phyloP scores from a whole-genome alignment of 2,329 filamentous ascomycete species.

The Tolypocladium amazonense region DNA sequence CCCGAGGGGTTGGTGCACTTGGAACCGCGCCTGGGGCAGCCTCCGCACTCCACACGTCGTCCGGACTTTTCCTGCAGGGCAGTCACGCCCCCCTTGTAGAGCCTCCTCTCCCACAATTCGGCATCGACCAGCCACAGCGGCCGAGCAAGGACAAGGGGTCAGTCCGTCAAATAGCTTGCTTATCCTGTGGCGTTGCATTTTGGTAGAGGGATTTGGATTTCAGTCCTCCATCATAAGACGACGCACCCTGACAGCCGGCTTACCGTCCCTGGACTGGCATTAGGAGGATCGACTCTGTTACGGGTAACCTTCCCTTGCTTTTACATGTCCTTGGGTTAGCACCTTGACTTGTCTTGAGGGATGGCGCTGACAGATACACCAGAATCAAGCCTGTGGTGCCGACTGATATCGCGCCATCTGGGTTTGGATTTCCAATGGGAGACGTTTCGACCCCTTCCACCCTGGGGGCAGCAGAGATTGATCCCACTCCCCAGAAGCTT shows the following conservation, averaged over 20 bases:
- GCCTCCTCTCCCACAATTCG: background rate
- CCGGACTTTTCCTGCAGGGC: background rate
- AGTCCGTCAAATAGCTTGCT: background rate
- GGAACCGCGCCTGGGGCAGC: background rate
- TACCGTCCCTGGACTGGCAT: background rate
- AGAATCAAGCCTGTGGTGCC: background rate
- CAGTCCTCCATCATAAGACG: background rate
- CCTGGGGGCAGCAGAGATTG: constrained; percentile 8
- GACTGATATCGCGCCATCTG: background rate
- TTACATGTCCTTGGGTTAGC: background rate
- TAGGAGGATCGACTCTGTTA: background rate
- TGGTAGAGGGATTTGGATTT: background rate
- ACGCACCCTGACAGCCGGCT: background rate
- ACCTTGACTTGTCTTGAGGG: background rate
- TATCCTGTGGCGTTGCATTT: background rate
- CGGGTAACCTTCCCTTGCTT: background rate
- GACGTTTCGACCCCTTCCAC: constrained; percentile 16
- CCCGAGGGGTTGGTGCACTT: background rate
- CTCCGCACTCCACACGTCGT: background rate
- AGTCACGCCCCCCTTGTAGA: background rate
- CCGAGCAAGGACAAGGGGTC: background rate
- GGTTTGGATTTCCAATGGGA: constrained; percentile 18
- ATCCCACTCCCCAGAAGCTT: constrained; percentile 5
- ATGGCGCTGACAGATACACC: background rate
- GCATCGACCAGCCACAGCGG: background rate